Evolutionary conservation across 139 green algal genomes (phyloP), one percentile per base, ranked within the genome.

Genomic region (Ettlia oleoabundans): DNA sequence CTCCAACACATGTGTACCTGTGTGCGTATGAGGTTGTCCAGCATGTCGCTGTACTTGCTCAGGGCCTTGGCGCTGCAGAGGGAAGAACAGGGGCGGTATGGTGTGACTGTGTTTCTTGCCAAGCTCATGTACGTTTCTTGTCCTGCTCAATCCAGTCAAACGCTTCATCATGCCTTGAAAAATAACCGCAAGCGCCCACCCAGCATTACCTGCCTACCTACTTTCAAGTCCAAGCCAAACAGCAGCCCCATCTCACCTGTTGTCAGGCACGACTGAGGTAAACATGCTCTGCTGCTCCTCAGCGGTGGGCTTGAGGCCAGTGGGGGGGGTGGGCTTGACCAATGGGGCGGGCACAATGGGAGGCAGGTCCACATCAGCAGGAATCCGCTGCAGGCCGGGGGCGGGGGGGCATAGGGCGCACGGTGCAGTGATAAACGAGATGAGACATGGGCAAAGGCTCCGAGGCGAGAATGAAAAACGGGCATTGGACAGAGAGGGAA

Each of bases 1-100:
- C 15, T 10, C 47, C 47, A 58, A 10, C 47, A 58, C 65, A n/a
- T 38, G 41, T 91, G 82, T 13, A 91, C 78, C 85, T 92, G 89
- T 37, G 86, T 70, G 18, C 95, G 85, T 64, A 95, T 90, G 32
- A 97, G 28, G 28, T 42, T 80, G 82, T 99, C 96, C 43, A 98
- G 93, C 89, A 96, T 91, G 66, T 98, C 92, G 7, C 89, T 95
- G 89, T 98, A 98, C 64, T 89, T 91, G 86, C 75, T 91, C 42
- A 97, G 85, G 2, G 91, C 89, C 81, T 93, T 95, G 77, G 93
- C 91, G 73, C 89, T 95, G 91, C 64, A 58, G 7, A 24, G 61
- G 22, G 66, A 19, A 76, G 53, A 24, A 65, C 37, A 15, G 42
- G n/a, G 53, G 37, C n/a, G n/a, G n/a, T n/a, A n/a, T n/a, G n/a